A percentile compares a stretch with the other conserved stretches of the same genome.
Evolutionary conservation across 495 filamentous ascomycete species (phyloP).

Genomic region (Cudoniella acicularis): DNA sequence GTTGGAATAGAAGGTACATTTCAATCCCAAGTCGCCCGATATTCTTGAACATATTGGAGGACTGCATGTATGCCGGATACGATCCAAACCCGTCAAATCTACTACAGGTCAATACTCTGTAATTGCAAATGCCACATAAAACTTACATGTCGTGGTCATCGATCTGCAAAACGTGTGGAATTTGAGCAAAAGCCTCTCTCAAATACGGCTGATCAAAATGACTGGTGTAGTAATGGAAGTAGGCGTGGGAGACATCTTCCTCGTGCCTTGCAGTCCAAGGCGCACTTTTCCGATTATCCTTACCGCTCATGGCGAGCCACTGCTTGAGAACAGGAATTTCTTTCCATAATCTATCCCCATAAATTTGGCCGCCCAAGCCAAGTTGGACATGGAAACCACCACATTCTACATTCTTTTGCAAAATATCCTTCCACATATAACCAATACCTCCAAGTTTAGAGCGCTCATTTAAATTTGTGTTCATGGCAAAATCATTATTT

Average conservation of each 20-base stretch:
- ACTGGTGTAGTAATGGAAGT: slow-evolving; percentile 97
- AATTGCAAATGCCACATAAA: too few relatives aligned
- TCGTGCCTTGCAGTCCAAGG: slow-evolving; percentile 91
- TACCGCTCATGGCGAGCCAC: slow-evolving; percentile 86
- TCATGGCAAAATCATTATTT: slow-evolving; percentile 89
- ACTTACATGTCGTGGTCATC: slow-evolving; percentile 98
- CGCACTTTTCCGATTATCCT: slow-evolving; percentile 85
- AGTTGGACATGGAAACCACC: slow-evolving; percentile 94
- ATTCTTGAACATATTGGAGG: slow-evolving; percentile 95
- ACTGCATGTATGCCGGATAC: slow-evolving; percentile 98
- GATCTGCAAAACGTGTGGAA: slow-evolving; percentile 87
- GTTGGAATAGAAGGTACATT: slow-evolving; percentile 99
- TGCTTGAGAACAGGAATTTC: slow-evolving; percentile 89
- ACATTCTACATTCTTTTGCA: slow-evolving; percentile 95
- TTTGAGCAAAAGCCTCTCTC: slow-evolving; percentile 93
- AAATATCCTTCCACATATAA: slow-evolving; percentile 98
- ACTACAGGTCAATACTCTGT: not conserved
- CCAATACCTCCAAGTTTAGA: slow-evolving; percentile 80
- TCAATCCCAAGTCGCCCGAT: slow-evolving; percentile 96
- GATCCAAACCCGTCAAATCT: slow-evolving; percentile 98
- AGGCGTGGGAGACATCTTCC: slow-evolving; percentile 91
- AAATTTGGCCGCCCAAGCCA: slow-evolving; percentile 91
- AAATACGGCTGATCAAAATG: slow-evolving; percentile 95
- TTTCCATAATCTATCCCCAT: slow-evolving; percentile 94
- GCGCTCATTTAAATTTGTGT: slow-evolving; percentile 80